Evolutionary conservation across 768 basidiomycete species (phyloP).

Genomic region (Amanita phalloides): DNA sequence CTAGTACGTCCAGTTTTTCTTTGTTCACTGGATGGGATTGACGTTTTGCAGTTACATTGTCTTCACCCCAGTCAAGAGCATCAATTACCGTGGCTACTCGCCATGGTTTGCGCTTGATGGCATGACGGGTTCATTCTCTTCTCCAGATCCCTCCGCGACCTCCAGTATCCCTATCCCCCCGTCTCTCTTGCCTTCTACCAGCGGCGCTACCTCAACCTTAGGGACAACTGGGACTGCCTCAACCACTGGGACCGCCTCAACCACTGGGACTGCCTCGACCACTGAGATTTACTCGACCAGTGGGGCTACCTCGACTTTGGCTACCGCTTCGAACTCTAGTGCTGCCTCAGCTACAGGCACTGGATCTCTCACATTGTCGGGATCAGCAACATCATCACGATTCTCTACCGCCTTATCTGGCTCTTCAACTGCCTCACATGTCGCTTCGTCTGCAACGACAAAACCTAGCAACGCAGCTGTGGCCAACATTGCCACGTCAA

Average conservation of each 20-base stretch:
- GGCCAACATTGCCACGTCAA: background rate
- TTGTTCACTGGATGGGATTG: background rate
- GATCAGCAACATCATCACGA: background rate
- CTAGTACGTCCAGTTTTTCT: background rate
- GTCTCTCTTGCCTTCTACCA: background rate
- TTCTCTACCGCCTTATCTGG: background rate
- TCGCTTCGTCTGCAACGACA: background rate
- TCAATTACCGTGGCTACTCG: background rate
- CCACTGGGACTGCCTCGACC: no score
- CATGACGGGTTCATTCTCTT: slow-evolving; percentile 4
- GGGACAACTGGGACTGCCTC: no score
- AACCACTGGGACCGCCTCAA: no score
- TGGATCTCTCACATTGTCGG: no score
- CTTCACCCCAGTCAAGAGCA: background rate
- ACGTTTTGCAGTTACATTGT: slow-evolving; percentile 1
- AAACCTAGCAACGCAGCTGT: background rate
- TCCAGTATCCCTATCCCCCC: background rate
- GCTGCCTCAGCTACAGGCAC: no score
- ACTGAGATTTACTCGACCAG: no score
- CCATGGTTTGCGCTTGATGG: slow-evolving; percentile 1
- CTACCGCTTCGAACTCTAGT: no score
- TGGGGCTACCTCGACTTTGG: no score
- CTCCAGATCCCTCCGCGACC: slow-evolving; percentile 1
- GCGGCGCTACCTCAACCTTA: background rate
- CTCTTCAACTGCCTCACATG: background rate